These are phyloP conservation scores for Lanmaoa rubissima DNA, from an alignment of 768 basidiomycete species.

Conservation along the genomic window DNA sequence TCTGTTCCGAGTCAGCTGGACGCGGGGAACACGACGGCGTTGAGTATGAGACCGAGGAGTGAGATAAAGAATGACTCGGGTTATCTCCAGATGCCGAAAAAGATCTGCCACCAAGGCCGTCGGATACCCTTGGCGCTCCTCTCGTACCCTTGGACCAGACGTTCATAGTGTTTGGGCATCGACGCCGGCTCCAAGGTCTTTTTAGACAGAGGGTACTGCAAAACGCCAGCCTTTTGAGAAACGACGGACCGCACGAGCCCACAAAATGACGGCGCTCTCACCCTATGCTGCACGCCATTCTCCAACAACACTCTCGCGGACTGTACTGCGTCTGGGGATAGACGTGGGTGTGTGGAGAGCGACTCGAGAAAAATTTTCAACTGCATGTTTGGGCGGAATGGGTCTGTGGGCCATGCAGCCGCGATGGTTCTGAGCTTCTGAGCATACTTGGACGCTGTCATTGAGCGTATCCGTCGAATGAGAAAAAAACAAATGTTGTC, in stretches of 20 bases:
- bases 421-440: conserved; percentile 57
- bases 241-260: neutral
- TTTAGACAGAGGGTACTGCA: conserved; percentile 64
- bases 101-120: conserved; percentile 82
- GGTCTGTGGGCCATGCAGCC: conserved; percentile 64
- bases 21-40: no score
- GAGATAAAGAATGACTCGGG: neutral
- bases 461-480: neutral
- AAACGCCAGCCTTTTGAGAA: conserved; percentile 10
- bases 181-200: conserved; percentile 68
- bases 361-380: conserved; percentile 62
- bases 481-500: neutral
- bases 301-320: conserved; percentile 55
- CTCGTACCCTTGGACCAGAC: conserved; percentile 70
- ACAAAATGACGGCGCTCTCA: conserved; percentile 23
- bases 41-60: neutral
- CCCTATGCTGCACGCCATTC: conserved; percentile 59
- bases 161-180: conserved; percentile 69
- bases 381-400: conserved; percentile 76
- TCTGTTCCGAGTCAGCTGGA: conserved; percentile 4
- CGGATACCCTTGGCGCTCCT: conserved; percentile 75
- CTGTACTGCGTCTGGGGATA: conserved; percentile 59
- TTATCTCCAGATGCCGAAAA: conserved; percentile 66
- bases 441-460: conserved; percentile 39
- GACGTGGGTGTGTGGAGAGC: conserved; percentile 64